Base-by-base conservation (phyloP, 1,284 basidiomycete genomes). In the Ceratorhiza oryzae-sativae region DNA sequence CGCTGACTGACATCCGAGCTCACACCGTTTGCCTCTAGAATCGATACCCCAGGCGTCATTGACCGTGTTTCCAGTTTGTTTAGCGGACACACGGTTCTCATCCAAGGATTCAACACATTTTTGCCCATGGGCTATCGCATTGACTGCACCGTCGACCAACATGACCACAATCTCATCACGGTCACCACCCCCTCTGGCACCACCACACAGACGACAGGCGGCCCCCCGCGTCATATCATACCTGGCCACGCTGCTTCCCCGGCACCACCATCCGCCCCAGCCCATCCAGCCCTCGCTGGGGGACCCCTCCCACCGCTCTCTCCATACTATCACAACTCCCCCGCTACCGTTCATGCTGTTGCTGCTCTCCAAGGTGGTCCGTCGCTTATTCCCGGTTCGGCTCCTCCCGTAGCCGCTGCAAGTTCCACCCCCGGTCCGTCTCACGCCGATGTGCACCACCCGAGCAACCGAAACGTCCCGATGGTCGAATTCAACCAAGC, bases 71-170 rank as follows among this genome's bases (percentile, higher is more conserved):
- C 96, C 1, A 89, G 88, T 75, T 89, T 99, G 53, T 99, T 99
- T 82, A 89, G 94, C 76, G 95, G 95, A 13, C 95, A 98, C 81
- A 94, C 93, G 1, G 82, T 86, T 74, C 91, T 99, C 77, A 98
- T 99, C 71, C 93, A 97, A 81, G 97, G 97, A 39, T 99, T 99
- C 88, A 99, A 99, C 83, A 98, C 97, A 2, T 99, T 99, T 82
- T 87, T 99, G 1, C 97, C 97, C 0, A 88, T 93, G 25, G 97
- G 97, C 41, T 99, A 99, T 83, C 91, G 94, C 75, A 98, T 99
- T 80, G 96, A 98, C 78, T 91, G 95, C 80, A 90, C 91, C 73
- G 89, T 75, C 15, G 77, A 76, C 45, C 77, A 91, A 80, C 87
- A 89, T n/a, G 83, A 85, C 75, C 88, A 94, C 77, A 91, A 91